Evolutionary conservation across 257 asterid genomes (phyloP), one percentile per base, ranked within the genome.

Genomic region (Ballota nigra): DNA sequence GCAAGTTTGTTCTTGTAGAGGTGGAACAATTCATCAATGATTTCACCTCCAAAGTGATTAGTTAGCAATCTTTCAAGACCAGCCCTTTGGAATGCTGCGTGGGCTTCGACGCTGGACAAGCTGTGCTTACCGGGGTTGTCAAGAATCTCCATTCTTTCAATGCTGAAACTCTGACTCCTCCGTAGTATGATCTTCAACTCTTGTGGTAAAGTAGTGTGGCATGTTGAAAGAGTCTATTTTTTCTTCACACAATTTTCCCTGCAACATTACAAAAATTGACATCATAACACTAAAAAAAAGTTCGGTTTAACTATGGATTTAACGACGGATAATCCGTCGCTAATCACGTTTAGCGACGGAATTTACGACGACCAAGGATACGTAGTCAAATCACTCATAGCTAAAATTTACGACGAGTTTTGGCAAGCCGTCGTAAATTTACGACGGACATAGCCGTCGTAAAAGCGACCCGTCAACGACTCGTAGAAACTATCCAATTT

Each of bases 191-290:
- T 78, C 57, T 70, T 72, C 71, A 79, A 11, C 18, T 82, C 38
- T 23, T 41, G 47, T 38, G 19, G 82, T 2, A 41, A 36, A 51
- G 22, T 72, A 76, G 28, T 11, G 1, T 5, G 80, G 82, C 31
- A 82, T 2, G 68, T 79, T 82, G 76, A 82, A 82, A 2, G 65
- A 19, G 33, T 82, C 82, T 26, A 79, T 76, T 31, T 72, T 64
- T 11, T n/a, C 67, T 73, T 72, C 78, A 45, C 63, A 57, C 0
- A 74, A 3, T 19, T 3, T 66, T 31, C 78, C 78, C 69, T 74
- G 74, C 41, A 24, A 2, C 3, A 20, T 4, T 33, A 33, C 1
- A 1, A 26, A 26, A 26, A 26, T 26, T 1, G 29, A 3, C 29
- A 26, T 26, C n/a, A n/a, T n/a, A n/a, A n/a, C n/a, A n/a, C n/a